A percentile compares a stretch with the other conserved stretches of the same genome.
These are phyloP conservation scores for Nyssa sinensis DNA, from an alignment of 148 eudicot genomes.

Conservation along the genomic window DNA sequence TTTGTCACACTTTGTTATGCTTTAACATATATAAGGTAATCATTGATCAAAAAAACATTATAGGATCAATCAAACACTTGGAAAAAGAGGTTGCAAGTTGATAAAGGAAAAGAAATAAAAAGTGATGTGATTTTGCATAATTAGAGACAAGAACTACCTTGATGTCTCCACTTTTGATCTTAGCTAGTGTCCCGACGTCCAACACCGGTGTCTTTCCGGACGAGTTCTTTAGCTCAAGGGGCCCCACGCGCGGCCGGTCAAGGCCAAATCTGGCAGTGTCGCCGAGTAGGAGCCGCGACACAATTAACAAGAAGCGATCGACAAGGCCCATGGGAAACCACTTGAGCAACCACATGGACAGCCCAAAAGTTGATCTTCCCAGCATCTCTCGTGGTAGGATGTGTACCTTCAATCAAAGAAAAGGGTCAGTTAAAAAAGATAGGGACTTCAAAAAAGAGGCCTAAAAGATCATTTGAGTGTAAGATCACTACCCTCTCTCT, in stretches of 20 bases:
- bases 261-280: slow-evolving; percentile 59
- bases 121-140: not conserved
- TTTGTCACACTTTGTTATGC: not conserved
- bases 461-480: slow-evolving; percentile 3
- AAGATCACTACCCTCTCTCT: no score
- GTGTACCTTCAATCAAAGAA: slow-evolving; percentile 45
- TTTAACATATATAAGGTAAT: no score
- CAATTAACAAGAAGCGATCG: slow-evolving; percentile 45
- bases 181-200: slow-evolving; percentile 71
- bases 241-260: slow-evolving; percentile 52
- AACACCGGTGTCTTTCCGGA: slow-evolving; percentile 72
- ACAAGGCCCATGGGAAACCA: slow-evolving; percentile 68
- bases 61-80: not conserved
- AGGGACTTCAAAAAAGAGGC: not conserved
- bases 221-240: slow-evolving; percentile 52
- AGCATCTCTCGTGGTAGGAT: slow-evolving; percentile 72
- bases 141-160: slow-evolving; percentile 35
- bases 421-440: not conserved
- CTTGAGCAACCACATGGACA: slow-evolving; percentile 73
- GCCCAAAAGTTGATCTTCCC: slow-evolving; percentile 71
- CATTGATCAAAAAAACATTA: not conserved
- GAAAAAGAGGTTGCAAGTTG: not conserved
- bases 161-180: slow-evolving; percentile 63
- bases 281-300: slow-evolving; percentile 57
- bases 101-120: not conserved